Evolutionary conservation across 768 basidiomycete species (phyloP).

Genomic region (Fomitopsis serialis): DNA sequence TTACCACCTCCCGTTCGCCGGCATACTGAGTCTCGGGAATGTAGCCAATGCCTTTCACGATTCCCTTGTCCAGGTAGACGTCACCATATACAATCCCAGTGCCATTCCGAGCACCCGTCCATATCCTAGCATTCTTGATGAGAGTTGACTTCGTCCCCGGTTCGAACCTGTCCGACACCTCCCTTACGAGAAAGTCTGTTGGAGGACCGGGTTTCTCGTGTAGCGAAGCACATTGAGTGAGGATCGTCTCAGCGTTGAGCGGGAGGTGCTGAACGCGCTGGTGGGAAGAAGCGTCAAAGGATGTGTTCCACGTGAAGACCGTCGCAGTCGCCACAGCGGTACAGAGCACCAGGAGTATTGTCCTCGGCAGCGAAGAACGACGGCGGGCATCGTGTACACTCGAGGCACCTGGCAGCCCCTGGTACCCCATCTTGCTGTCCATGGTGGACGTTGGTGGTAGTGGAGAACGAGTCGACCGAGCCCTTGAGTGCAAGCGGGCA

Average conservation of each 20-base stretch:
- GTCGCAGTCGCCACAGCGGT: neutral
- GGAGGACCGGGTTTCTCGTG: constrained; percentile 24
- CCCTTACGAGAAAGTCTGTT: constrained; percentile 23
- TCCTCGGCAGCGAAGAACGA: neutral
- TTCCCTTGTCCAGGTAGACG: constrained; percentile 61
- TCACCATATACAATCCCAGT: constrained; percentile 53
- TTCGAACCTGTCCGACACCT: constrained; percentile 58
- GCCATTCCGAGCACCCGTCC: constrained; percentile 56
- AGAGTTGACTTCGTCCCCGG: constrained; percentile 59
- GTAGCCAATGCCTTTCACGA: constrained; percentile 54
- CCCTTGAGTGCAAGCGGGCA: neutral
- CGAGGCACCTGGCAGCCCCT: neutral
- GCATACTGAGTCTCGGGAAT: constrained; percentile 33
- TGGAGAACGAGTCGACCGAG: neutral
- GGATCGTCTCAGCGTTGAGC: constrained; percentile 20
- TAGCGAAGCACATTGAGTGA: constrained; percentile 26
- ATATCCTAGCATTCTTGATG: constrained; percentile 67
- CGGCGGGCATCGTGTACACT: neutral
- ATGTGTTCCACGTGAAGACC: neutral
- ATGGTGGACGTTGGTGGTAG: neutral
- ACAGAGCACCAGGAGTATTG: neutral
- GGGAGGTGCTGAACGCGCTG: constrained; percentile 14
- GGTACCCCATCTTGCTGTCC: neutral
- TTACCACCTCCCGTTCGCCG: constrained; percentile 38
- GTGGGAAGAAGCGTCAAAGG: neutral